Evolutionary conservation across 208 protist genomes (phyloP).

Genomic region (Crithidia thermophila): DNA sequence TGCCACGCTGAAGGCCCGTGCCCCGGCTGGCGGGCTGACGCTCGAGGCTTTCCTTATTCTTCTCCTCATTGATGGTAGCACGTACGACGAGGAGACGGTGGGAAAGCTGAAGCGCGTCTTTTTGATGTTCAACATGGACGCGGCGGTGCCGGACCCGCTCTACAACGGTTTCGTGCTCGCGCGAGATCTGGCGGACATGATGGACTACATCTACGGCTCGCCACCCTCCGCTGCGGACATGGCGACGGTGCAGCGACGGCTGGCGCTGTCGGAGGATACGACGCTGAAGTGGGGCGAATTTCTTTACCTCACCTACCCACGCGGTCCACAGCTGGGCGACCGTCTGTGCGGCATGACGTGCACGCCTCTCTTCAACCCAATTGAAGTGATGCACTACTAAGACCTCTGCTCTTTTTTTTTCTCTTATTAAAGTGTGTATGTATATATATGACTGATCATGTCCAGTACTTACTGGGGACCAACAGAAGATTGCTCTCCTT

Average conservation of each 20-base stretch:
- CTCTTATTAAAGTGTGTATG: too few relatives aligned
- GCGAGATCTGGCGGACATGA: slow-evolving; percentile 46
- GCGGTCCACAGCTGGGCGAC: slow-evolving; percentile 26
- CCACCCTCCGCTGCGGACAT: slow-evolving; percentile 34
- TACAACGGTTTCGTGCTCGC: slow-evolving; percentile 52
- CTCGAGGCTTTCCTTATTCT: slow-evolving; percentile 72
- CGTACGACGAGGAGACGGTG: slow-evolving; percentile 50
- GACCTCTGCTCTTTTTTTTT: too few relatives aligned
- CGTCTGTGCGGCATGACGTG: slow-evolving; percentile 18
- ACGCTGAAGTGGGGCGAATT: slow-evolving; percentile 84
- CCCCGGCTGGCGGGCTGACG: slow-evolving; percentile 38
- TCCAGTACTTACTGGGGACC: too few relatives aligned
- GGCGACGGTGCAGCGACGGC: slow-evolving; percentile 24
- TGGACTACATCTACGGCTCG: slow-evolving; percentile 41
- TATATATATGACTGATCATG: too few relatives aligned
- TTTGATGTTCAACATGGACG: slow-evolving; percentile 65
- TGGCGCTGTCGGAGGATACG: slow-evolving; percentile 56
- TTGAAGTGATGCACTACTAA: slow-evolving; percentile 33
- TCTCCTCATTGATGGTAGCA: slow-evolving; percentile 52
- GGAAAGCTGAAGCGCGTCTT: slow-evolving; percentile 51
- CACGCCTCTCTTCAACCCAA: slow-evolving; percentile 18
- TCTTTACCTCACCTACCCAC: slow-evolving; percentile 63
- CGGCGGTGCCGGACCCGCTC: slow-evolving; percentile 18
- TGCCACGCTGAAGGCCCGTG: slow-evolving; percentile 45
- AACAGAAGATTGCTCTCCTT: too few relatives aligned